Base-by-base conservation (phyloP, 331 rosid genomes). In the Pyracantha coccinea region DNA sequence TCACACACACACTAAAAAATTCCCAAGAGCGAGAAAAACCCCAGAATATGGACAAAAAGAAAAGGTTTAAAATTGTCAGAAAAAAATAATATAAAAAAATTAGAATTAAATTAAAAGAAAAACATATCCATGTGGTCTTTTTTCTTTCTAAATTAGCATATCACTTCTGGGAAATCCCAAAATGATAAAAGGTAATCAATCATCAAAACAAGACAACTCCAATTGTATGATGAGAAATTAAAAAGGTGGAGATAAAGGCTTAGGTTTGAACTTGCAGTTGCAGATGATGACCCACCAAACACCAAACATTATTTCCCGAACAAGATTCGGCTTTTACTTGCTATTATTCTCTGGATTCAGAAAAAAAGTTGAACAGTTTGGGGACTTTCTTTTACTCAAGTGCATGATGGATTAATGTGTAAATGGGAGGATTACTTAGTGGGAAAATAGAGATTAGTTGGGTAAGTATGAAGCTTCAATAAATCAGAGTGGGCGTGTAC, bases 21-120 rank as follows among this genome's bases (percentile, higher is more conserved):
- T 60, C 74, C 81, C 25, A 77, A 81, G 69, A 84, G 75, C 68
- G 75, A 80, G 82, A 80, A 50, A 61, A 52, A 6, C 17, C 57
- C 45, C 80, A 74, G 81, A 77, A 85, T 75, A 77, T 63, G 66
- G 91, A 91, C 93, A 88, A 88, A 90, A 82, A 83, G 79, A 79
- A 66, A 69, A 31, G 38, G 53, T 66, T 69, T 8, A 50, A 52
- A 55, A 69, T 69, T 69, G 54, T 27, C 58, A 80, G 25, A 71
- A 66, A 17, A 33, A 69, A 25, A 27, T 25, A 77, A 27, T 38
- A 38, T 45, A 76, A 81, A 76, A 67, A 38, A 38, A 10, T 38
- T 10, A 2, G 10, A 10, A 10, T 10, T 10, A 38, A 38, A 38
- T 35, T 13, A 54, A 63, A 44, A 66, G 68, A 78, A 72, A 78